Evolutionary conservation across 441 rosid genomes (phyloP).

Genomic region (Gossypium schwendimanii): DNA sequence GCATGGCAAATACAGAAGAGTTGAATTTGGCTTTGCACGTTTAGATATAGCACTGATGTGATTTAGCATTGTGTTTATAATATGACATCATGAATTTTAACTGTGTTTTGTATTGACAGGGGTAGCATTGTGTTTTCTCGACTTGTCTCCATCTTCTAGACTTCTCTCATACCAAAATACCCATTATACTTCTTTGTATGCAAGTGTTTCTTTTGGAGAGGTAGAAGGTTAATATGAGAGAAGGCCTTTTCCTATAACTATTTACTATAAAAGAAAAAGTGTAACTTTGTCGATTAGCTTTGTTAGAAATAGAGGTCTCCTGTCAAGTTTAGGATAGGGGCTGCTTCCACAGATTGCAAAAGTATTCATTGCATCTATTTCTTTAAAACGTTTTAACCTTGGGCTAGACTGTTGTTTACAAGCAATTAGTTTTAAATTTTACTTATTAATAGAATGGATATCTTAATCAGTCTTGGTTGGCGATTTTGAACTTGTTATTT

Average conservation of each 20-base stretch:
- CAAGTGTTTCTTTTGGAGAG: background rate
- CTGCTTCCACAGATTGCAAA: background rate
- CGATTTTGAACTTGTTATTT: background rate
- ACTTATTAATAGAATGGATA: background rate
- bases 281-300: background rate
- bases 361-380: background rate
- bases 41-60: background rate
- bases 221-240: background rate
- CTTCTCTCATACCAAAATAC: background rate
- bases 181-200: background rate
- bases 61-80: background rate
- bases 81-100: background rate
- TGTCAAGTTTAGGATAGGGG: background rate
- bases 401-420: background rate
- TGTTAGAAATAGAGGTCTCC: background rate
- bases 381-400: background rate
- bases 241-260: background rate
- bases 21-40: background rate
- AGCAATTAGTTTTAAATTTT: background rate
- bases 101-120: background rate
- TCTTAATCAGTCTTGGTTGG: too few relatives aligned
- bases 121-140: background rate
- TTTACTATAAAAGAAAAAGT: too few relatives aligned
- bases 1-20: background rate
- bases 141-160: background rate